These are phyloP conservation scores for Alloascoidea hylecoeti DNA, from an alignment of 805 yeast genomes.

Conservation along the genomic window DNA sequence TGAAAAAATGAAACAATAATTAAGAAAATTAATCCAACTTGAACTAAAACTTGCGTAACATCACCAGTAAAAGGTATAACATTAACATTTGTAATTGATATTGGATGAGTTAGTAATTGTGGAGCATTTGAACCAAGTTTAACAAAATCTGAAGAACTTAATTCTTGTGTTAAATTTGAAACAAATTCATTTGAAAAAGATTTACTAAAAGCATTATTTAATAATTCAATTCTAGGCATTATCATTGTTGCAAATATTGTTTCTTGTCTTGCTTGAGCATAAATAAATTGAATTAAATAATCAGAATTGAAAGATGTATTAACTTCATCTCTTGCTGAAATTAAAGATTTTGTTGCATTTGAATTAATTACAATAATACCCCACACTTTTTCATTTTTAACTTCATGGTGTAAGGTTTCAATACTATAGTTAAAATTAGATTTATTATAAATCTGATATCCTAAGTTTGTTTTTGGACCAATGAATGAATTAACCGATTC, in stretches of 20 bases:
- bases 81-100: slow-evolving; percentile 26
- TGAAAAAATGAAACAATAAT: slow-evolving; percentile 64
- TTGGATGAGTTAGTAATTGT: slow-evolving; percentile 18
- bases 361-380: slow-evolving; percentile 36
- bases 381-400: slow-evolving; percentile 52
- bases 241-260: slow-evolving; percentile 30
- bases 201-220: slow-evolving; percentile 19
- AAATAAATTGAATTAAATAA: slow-evolving; percentile 25
- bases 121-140: slow-evolving; percentile 12
- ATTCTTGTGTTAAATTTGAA: slow-evolving; percentile 16
- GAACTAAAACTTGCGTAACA: slow-evolving; percentile 49
- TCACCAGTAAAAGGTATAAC: slow-evolving; percentile 33
- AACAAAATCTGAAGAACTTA: slow-evolving; percentile 13
- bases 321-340: slow-evolving; percentile 22
- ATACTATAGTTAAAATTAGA: too few species aligned
- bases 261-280: slow-evolving; percentile 55
- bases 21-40: slow-evolving; percentile 62
- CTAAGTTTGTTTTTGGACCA: too few species aligned
- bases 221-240: slow-evolving; percentile 22
- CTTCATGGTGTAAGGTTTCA: slow-evolving; percentile 26
- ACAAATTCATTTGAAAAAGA: slow-evolving; percentile 10
- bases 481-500: too few species aligned
- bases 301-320: slow-evolving; percentile 15
- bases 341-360: slow-evolving; percentile 28
- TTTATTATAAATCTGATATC: slow-evolving; percentile 28